A percentile compares a stretch with the other conserved stretches of the same genome.
phyloP scores from a whole-genome alignment of 73 alveolate species.

The Paramecium primaurelia region DNA sequence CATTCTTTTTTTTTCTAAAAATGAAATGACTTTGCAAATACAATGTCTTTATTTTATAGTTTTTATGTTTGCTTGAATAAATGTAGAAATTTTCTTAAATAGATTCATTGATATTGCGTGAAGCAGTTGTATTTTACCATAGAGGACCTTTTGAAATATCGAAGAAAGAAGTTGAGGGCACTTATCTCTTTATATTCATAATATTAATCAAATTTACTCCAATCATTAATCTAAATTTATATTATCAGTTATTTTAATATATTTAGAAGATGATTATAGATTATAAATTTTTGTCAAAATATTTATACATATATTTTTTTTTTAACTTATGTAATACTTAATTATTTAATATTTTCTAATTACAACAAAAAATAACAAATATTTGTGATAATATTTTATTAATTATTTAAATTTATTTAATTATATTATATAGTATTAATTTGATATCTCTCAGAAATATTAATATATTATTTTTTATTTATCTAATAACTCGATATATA shows the following conservation, averaged over 20 bases:
- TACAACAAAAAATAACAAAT: no score
- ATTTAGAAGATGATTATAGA: neutral
- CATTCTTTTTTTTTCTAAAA: neutral
- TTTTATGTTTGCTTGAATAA: neutral
- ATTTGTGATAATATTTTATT: no score
- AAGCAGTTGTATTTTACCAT: neutral
- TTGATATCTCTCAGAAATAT: no score
- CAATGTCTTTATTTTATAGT: neutral
- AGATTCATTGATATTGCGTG: conserved; percentile 20
- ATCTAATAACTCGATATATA: neutral
- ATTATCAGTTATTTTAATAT: neutral
- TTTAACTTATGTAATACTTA: neutral
- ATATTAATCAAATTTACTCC: neutral
- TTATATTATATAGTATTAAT: no score
- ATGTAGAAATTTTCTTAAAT: neutral
- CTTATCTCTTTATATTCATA: conserved; percentile 7
- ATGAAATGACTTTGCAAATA: neutral
- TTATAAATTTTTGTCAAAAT: neutral
- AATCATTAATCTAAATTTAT: neutral
- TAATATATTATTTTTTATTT: neutral
- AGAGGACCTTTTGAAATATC: neutral
- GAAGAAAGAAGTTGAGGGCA: conserved; percentile 6
- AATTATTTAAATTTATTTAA: no score
- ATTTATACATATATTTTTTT: neutral
- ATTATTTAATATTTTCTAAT: no score